Conservation (phyloP, 2,329 filamentous ascomycete genomes). For the Monilinia vaccinii-corymbosi region DNA sequence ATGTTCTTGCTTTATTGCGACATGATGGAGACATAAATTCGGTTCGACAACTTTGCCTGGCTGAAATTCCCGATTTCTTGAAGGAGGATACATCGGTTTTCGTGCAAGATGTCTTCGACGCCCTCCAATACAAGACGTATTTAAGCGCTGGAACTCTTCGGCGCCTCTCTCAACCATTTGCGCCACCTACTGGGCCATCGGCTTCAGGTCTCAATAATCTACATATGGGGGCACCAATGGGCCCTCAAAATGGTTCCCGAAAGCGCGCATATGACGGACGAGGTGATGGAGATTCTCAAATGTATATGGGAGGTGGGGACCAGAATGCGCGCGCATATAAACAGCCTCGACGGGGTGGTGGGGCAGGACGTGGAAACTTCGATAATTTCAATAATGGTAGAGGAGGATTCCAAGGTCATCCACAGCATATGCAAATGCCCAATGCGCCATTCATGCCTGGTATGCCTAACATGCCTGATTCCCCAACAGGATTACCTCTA, state of each 20-base stretch:
- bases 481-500: slow-evolving; percentile 36
- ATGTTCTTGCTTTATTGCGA: slow-evolving; percentile 67
- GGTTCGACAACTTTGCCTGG: slow-evolving; percentile 58
- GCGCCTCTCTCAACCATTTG: slow-evolving; percentile 20
- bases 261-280: slow-evolving; percentile 49
- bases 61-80: slow-evolving; percentile 67
- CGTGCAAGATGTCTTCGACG: slow-evolving; percentile 61
- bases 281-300: slow-evolving; percentile 34
- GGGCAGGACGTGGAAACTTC: slow-evolving; percentile 32
- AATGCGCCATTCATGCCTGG: slow-evolving; percentile 16
- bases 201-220: slow-evolving; percentile 18
- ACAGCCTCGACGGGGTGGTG: slow-evolving; percentile 46
- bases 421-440: slow-evolving; percentile 17
- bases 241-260: slow-evolving; percentile 26
- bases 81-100: slow-evolving; percentile 57
- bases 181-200: slow-evolving; percentile 25
- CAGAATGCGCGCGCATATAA: slow-evolving; percentile 43
- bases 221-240: slow-evolving; percentile 19
- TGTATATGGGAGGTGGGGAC: slow-evolving; percentile 26
- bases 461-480: slow-evolving; percentile 19
- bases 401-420: slow-evolving; percentile 22
- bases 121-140: slow-evolving; percentile 54
- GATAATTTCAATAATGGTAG: slow-evolving; percentile 29
- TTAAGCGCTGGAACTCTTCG: slow-evolving; percentile 39
- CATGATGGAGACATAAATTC: slow-evolving; percentile 57